Percentiles rank a stretch among this genome's conserved stretches.
Conservation (phyloP, 2,329 filamentous ascomycete genomes). For the Pyrenophora tritici-repentis region DNA sequence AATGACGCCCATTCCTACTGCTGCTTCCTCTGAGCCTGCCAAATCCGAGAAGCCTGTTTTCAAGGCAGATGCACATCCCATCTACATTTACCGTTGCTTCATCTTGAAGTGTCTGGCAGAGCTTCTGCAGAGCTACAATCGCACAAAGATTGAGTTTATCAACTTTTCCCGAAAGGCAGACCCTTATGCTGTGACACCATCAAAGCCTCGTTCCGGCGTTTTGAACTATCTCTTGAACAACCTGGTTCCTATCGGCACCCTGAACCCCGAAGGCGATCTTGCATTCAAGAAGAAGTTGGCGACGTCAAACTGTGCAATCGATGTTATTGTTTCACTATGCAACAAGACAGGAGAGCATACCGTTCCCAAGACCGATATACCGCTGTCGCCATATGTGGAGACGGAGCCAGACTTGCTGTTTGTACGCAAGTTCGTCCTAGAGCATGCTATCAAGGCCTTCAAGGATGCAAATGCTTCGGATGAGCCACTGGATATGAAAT, state of each 20-base stretch:
- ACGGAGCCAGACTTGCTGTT: slow-evolving; percentile 85
- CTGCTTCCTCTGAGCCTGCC: slow-evolving; percentile 19
- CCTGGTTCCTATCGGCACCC: slow-evolving; percentile 69
- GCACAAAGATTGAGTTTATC: slow-evolving; percentile 97
- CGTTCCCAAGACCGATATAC: slow-evolving; percentile 54
- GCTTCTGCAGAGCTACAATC: slow-evolving; percentile 87
- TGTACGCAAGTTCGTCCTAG: slow-evolving; percentile 91
- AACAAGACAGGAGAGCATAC: slow-evolving; percentile 82
- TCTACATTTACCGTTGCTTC: slow-evolving; percentile 96
- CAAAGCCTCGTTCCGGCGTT: slow-evolving; percentile 89
- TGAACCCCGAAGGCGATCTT: slow-evolving; percentile 74
- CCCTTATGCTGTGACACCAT: slow-evolving; percentile 80
- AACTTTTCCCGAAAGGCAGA: slow-evolving; percentile 95
- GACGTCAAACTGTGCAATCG: slow-evolving; percentile 84
- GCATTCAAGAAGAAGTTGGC: slow-evolving; percentile 81
- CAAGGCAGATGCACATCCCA: slow-evolving; percentile 90
- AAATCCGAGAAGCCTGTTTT: slow-evolving; percentile 73
- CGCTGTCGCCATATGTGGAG: slow-evolving; percentile 58
- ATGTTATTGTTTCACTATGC: slow-evolving; percentile 83
- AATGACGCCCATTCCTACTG: slow-evolving; percentile 10
- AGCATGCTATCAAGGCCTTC: slow-evolving; percentile 89
- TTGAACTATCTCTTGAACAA: slow-evolving; percentile 91
- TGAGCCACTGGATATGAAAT: slow-evolving; percentile 82
- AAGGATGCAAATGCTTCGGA: slow-evolving; percentile 81
- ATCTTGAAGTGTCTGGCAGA: slow-evolving; percentile 90